A percentile compares a stretch with the other conserved stretches of the same genome.
phyloP scores from a whole-genome alignment of 257 asterid genomes.

The Gentiana straminea region DNA sequence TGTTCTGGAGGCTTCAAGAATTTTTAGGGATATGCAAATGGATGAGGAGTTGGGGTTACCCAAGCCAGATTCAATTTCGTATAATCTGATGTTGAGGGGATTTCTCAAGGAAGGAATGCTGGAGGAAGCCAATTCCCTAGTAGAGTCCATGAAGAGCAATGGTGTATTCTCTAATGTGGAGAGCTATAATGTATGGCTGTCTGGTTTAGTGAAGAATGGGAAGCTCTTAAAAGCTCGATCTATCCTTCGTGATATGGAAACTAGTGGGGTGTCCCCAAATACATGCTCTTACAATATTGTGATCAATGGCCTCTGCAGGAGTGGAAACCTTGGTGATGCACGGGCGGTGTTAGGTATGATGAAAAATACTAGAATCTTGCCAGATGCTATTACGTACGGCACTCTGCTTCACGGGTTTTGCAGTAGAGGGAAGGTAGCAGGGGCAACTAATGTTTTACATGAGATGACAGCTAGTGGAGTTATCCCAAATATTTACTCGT shows the following conservation, averaged over 20 bases:
- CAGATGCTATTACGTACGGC: conserved; percentile 72
- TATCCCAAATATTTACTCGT: conserved; percentile 62
- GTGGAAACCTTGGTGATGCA: conserved; percentile 68
- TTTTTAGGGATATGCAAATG: conserved; percentile 87
- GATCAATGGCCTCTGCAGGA: conserved; percentile 64
- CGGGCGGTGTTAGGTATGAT: conserved; percentile 52
- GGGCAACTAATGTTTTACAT: conserved; percentile 55
- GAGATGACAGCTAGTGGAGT: conserved; percentile 60
- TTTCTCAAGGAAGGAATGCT: conserved; percentile 70
- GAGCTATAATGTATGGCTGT: conserved; percentile 69
- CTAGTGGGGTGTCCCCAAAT: conserved; percentile 51
- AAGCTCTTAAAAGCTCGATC: conserved; percentile 64
- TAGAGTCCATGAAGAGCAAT: conserved; percentile 52
- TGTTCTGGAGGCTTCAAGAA: conserved; percentile 75
- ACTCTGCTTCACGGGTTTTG: conserved; percentile 80
- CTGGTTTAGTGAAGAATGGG: conserved; percentile 60
- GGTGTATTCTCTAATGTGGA: conserved; percentile 35
- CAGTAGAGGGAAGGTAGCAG: conserved; percentile 52
- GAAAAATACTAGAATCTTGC: conserved; percentile 50
- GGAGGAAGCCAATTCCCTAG: conserved; percentile 56
- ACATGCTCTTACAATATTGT: conserved; percentile 66
- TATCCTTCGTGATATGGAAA: conserved; percentile 54
- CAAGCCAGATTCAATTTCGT: conserved; percentile 59
- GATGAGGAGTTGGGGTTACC: conserved; percentile 65
- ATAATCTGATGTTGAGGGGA: conserved; percentile 71